Evolutionary conservation across 257 asterid genomes (phyloP).

Genomic region (Fraxinus excelsior): DNA sequence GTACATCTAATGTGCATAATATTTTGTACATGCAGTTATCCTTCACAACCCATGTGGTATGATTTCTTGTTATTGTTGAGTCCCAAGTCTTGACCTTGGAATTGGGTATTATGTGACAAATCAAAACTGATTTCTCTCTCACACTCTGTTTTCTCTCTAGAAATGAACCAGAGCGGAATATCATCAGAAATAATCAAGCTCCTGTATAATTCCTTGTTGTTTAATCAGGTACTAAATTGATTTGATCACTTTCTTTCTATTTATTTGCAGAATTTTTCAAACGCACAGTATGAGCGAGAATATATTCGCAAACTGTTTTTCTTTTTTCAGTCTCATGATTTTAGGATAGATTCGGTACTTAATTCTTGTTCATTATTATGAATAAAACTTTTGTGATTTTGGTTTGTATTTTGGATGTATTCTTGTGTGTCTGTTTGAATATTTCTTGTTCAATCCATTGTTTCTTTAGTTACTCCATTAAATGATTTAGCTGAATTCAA

Average conservation of each 20-base stretch:
- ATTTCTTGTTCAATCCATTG: neutral
- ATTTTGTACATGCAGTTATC: too few relatives aligned
- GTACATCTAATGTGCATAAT: too few relatives aligned
- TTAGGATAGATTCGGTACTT: neutral
- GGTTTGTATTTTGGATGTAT: neutral
- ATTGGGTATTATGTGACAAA: too few relatives aligned
- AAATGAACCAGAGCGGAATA: slow-evolving; percentile 4
- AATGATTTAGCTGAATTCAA: neutral
- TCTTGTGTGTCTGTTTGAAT: neutral
- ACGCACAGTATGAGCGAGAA: too few relatives aligned
- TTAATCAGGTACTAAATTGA: slow-evolving; percentile 30
- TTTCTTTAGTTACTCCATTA: neutral
- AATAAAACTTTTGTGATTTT: neutral
- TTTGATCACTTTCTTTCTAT: neutral
- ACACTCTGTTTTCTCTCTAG: slow-evolving; percentile 21
- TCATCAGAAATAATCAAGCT: slow-evolving; percentile 21
- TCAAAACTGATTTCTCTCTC: slow-evolving; percentile 46
- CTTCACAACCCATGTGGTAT: too few relatives aligned
- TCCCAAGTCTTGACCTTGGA: too few relatives aligned
- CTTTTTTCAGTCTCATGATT: neutral
- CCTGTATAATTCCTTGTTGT: neutral
- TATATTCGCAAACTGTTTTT: neutral
- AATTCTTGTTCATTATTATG: slow-evolving; percentile 5
- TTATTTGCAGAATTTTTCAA: neutral
- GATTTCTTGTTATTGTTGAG: too few relatives aligned